Conservation (phyloP, 768 basidiomycete species). For the Leccinum longicurvipes region DNA sequence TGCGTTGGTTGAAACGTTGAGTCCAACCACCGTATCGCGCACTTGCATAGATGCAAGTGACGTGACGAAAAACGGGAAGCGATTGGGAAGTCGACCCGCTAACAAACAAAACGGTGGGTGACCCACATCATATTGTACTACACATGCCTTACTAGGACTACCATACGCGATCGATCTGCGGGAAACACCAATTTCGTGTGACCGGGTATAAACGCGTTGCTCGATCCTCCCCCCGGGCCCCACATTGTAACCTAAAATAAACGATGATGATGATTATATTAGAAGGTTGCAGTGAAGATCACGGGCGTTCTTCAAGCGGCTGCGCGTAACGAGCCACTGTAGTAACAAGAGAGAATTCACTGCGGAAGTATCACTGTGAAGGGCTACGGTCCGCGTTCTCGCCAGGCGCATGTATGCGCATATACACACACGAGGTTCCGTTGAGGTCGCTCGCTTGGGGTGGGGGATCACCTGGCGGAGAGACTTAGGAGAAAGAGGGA, state of each 20-base stretch:
- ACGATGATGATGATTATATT: background rate
- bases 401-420: background rate
- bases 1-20: background rate
- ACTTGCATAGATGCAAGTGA: background rate
- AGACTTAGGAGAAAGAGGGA: background rate
- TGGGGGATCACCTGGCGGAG: background rate
- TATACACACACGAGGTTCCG: conserved; percentile 7
- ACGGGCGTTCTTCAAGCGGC: background rate
- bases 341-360: background rate
- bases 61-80: background rate
- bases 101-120: background rate
- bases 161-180: background rate
- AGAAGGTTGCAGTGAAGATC: background rate
- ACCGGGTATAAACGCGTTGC: background rate
- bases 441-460: conserved; percentile 7
- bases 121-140: background rate
- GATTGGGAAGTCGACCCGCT: background rate
- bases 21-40: background rate
- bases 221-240: background rate
- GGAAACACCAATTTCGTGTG: background rate
- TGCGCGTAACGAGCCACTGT: background rate
- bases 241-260: background rate
- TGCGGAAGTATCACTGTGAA: background rate
- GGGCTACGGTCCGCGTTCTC: background rate
- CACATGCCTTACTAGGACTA: background rate